Base-by-base conservation (phyloP, 495 filamentous ascomycete genomes). In the Aspergillus homomorphus region DNA sequence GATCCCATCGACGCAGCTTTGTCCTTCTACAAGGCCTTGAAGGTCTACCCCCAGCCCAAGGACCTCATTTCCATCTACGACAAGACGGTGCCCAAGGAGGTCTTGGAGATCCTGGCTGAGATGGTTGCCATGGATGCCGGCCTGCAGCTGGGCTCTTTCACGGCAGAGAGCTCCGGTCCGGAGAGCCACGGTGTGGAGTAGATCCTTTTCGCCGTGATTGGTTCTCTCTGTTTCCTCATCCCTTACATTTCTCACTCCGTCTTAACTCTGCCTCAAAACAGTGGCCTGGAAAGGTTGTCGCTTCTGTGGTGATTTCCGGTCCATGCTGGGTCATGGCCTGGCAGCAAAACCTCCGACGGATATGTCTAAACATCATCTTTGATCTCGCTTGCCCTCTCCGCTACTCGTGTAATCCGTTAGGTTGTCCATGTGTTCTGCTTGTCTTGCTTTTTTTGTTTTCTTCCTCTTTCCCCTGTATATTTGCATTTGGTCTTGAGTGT, bases 21-120 rank as follows among this genome's bases (percentile, higher is more conserved):
- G 53, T 88, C 87, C 74, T 98, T 98, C 77, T 98, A 96, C 84
- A 92, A 89, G 81, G 94, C 94, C 42, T 82, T 98, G 65, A 98
- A 98, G 81, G 94, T 98, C 38, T 98, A 98, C 75, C 94, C 94
- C 9, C 87, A 91, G 61, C 94, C 94, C 8, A 83, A 85, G 66
- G 94, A 97, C 67, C 80, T 98, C 56, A 96, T 98, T 71, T 81
- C 78, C 57, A 97, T 98, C 70, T 98, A 97, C 77, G 95, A 98
- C 74, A 96, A 96, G 83, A 97, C 93, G 45, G 92, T 96, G 21
- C 84, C 91, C 49, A 96, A 96, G 85, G 92, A 92, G 54, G 87
- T 97, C 41, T 83, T 98, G 50, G 94, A 98, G 70, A 84, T 98
- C 54, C 86, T 98, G 45, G 95, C 94, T 43, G 91, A 96, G 75